Conservation (phyloP, 805 yeast species). For the Peterozyma xylosa region DNA sequence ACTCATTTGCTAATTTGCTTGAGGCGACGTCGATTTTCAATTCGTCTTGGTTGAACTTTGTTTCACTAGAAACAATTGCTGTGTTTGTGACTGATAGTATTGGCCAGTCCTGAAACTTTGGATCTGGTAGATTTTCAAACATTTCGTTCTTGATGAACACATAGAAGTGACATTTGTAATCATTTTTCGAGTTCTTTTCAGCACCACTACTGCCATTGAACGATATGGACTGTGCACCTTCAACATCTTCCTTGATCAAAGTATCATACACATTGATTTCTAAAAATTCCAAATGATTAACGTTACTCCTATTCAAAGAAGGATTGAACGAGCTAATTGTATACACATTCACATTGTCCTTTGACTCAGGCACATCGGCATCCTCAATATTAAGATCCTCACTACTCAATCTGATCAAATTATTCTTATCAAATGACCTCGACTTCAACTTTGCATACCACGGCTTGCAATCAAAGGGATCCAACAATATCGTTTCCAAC, state of each 20-base stretch:
- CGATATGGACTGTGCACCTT: slow-evolving; percentile 9
- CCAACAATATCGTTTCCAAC: slow-evolving; percentile 4
- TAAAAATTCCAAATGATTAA: slow-evolving; percentile 21
- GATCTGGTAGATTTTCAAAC: slow-evolving; percentile 12
- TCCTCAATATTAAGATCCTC: background rate
- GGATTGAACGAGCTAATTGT: slow-evolving; percentile 10
- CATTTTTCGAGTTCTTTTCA: background rate
- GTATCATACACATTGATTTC: slow-evolving; percentile 16
- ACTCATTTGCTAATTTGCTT: slow-evolving; percentile 19
- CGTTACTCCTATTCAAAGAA: slow-evolving; percentile 14
- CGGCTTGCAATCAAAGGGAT: slow-evolving; percentile 7
- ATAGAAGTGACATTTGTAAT: slow-evolving; percentile 18
- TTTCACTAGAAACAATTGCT: background rate
- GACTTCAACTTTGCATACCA: slow-evolving; percentile 6
- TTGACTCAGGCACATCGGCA: slow-evolving; percentile 1
- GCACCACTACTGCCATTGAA: slow-evolving; percentile 3
- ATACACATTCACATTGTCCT: slow-evolving; percentile 12
- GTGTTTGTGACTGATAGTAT: slow-evolving; percentile 12
- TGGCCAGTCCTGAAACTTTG: slow-evolving; percentile 17
- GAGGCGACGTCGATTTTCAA: slow-evolving; percentile 17
- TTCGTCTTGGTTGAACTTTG: background rate
- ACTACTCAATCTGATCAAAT: slow-evolving; percentile 6
- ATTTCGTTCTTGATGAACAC: slow-evolving; percentile 17
- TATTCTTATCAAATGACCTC: slow-evolving; percentile 6
- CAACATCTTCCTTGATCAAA: slow-evolving; percentile 7